These are phyloP conservation scores for Suhomyces xylopsoci DNA, from an alignment of 805 yeast genomes.

Conservation along the genomic window DNA sequence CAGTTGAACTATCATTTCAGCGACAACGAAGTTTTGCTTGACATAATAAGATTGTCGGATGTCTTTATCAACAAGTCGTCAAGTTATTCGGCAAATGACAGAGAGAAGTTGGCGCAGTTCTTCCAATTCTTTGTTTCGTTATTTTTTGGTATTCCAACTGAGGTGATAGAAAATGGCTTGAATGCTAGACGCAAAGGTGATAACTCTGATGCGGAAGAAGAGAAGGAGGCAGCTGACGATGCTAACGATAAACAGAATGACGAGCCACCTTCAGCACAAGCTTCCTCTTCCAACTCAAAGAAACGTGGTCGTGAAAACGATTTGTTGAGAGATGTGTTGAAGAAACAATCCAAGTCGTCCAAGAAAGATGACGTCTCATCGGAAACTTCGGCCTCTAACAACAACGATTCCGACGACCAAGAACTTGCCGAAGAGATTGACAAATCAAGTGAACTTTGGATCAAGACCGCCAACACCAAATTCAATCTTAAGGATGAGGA, in stretches of 20 bases:
- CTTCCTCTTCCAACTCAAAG: slow-evolving; percentile 24
- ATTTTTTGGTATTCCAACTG: slow-evolving; percentile 63
- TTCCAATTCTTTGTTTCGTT: slow-evolving; percentile 65
- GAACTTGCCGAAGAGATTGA: slow-evolving; percentile 31
- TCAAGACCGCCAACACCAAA: slow-evolving; percentile 30
- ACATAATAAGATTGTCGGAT: slow-evolving; percentile 64
- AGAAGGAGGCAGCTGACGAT: slow-evolving; percentile 14
- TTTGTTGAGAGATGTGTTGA: slow-evolving; percentile 57
- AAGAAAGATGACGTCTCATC: slow-evolving; percentile 32
- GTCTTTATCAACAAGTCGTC: slow-evolving; percentile 66
- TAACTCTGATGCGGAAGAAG: slow-evolving; percentile 13
- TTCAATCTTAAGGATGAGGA: slow-evolving; percentile 26
- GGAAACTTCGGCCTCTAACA: slow-evolving; percentile 25
- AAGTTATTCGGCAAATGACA: slow-evolving; percentile 75
- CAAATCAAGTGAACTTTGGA: slow-evolving; percentile 43
- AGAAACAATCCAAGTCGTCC: slow-evolving; percentile 43
- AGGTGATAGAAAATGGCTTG: slow-evolving; percentile 43
- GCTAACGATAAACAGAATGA: slow-evolving; percentile 4
- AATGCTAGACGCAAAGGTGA: slow-evolving; percentile 16
- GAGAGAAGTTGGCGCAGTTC: slow-evolving; percentile 71
- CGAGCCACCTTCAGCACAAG: slow-evolving; percentile 5
- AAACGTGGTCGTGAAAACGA: slow-evolving; percentile 55
- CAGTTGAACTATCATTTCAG: slow-evolving; percentile 60
- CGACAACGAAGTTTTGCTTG: slow-evolving; percentile 69
- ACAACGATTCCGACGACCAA: slow-evolving; percentile 32